Conservation (phyloP, 352 stramenopile species). For the Phytophthora cajani region DNA sequence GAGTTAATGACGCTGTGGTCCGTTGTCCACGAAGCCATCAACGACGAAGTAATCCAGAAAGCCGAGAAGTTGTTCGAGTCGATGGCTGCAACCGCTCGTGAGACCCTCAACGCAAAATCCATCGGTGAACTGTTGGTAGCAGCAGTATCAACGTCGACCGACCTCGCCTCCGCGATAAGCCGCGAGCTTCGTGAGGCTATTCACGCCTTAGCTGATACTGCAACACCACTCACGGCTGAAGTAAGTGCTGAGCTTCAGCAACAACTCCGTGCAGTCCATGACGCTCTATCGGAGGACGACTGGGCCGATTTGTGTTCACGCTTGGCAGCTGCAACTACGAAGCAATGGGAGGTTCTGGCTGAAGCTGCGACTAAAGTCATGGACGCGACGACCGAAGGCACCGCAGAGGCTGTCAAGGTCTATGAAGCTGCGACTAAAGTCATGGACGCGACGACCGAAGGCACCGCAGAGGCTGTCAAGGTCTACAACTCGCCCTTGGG, state of each 20-base stretch:
- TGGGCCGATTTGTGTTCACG: neutral
- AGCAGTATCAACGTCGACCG: conserved; percentile 29
- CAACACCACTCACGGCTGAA: neutral
- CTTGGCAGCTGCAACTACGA: neutral
- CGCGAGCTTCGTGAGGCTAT: conserved; percentile 35
- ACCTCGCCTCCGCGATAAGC: conserved; percentile 24
- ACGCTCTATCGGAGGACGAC: neutral
- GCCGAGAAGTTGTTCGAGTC: neutral
- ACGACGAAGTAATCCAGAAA: conserved; percentile 16
- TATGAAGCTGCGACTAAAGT: no score
- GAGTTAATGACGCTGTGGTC: conserved; percentile 38
- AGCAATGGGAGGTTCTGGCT: neutral
- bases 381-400: neutral
- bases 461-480: neutral
- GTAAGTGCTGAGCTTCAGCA: neutral
- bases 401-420: neutral
- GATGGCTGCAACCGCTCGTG: neutral
- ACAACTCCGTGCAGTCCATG: neutral
- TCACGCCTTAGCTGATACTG: conserved; percentile 32
- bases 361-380: neutral
- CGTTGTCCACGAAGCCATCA: conserved; percentile 26
- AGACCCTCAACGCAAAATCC: conserved; percentile 9
- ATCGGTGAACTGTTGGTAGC: conserved; percentile 27
- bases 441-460: neutral
- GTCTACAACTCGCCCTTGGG: neutral